phyloP scores from a whole-genome alignment of 2,329 filamentous ascomycete genomes.

The Colletotrichum tanaceti region DNA sequence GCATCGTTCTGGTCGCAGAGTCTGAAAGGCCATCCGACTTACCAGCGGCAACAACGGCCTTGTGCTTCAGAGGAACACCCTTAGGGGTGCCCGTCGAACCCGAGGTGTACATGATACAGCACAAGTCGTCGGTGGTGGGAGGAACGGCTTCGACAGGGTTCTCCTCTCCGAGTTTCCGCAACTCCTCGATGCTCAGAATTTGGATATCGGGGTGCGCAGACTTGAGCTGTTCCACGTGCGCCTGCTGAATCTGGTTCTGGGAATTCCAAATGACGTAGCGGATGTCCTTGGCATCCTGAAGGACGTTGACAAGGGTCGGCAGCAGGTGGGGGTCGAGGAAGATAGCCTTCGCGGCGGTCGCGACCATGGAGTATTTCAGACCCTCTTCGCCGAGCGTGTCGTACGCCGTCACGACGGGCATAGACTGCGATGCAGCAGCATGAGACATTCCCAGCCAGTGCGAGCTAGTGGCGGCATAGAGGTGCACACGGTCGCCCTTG shows the following conservation, averaged over 20 bases:
- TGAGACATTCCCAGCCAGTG: slow-evolving; percentile 65
- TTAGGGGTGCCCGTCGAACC: slow-evolving; percentile 86
- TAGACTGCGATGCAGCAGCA: slow-evolving; percentile 75
- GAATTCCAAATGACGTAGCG: slow-evolving; percentile 66
- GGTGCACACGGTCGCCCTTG: slow-evolving; percentile 76
- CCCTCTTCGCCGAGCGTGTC: slow-evolving; percentile 83
- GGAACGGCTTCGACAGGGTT: slow-evolving; percentile 76
- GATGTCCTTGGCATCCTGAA: slow-evolving; percentile 62
- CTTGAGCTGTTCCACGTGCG: slow-evolving; percentile 62
- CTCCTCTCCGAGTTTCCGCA: slow-evolving; percentile 66
- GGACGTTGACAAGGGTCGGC: slow-evolving; percentile 65
- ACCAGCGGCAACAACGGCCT: slow-evolving; percentile 79
- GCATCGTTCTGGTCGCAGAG: not conserved
- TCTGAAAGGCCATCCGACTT: slow-evolving; percentile 51
- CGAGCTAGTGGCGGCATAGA: slow-evolving; percentile 79
- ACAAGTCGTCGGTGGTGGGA: slow-evolving; percentile 78
- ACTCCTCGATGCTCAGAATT: slow-evolving; percentile 63
- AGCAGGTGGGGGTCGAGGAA: slow-evolving; percentile 67
- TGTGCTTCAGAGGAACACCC: slow-evolving; percentile 81
- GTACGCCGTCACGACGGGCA: slow-evolving; percentile 87
- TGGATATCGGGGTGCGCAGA: slow-evolving; percentile 54
- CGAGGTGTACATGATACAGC: slow-evolving; percentile 80
- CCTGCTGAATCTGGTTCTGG: slow-evolving; percentile 63
- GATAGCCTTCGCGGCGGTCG: slow-evolving; percentile 77
- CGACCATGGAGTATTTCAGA: slow-evolving; percentile 77